Conservation (phyloP, 306 rosid genomes). For the Psophocarpus tetragonolobus region DNA sequence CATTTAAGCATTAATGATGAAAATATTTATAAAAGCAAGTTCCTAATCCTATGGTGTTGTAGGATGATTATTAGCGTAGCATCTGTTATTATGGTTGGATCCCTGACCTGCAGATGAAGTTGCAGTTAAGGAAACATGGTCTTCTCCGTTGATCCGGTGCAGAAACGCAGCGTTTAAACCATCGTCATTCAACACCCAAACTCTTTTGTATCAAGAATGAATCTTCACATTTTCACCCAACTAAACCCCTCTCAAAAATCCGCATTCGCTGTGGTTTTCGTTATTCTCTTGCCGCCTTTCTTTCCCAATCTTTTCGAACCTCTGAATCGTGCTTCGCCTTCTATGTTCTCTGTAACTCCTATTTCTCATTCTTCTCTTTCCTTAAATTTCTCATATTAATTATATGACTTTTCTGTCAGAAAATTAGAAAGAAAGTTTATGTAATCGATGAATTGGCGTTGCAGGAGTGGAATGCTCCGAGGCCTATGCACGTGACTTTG, state of each 20-base stretch:
- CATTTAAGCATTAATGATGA: too few species aligned
- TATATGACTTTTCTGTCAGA: background rate
- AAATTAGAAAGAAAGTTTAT: background rate
- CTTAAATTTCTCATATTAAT: background rate
- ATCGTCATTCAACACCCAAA: background rate
- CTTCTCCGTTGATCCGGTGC: background rate
- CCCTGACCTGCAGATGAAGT: background rate
- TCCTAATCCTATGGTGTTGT: too few species aligned
- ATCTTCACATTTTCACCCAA: constrained; percentile 23
- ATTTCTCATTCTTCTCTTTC: background rate
- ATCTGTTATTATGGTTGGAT: background rate
- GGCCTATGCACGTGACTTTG: constrained; percentile 73
- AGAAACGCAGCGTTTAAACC: background rate
- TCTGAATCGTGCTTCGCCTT: constrained; percentile 77
- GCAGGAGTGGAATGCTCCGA: constrained; percentile 91
- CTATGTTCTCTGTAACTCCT: constrained; percentile 64
- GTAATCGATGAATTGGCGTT: background rate
- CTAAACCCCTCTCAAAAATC: constrained; percentile 48
- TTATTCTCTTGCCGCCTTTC: constrained; percentile 64
- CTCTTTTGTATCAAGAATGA: constrained; percentile 21
- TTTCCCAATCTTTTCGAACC: constrained; percentile 71
- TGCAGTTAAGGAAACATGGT: background rate
- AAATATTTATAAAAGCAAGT: too few species aligned
- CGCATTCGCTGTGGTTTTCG: constrained; percentile 60
- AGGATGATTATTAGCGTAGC: too few species aligned